Evolutionary conservation across 192 early-diverging fungal genomes (phyloP), one percentile per base, ranked within the genome.

Genomic region (Glomus cerebriforme): DNA sequence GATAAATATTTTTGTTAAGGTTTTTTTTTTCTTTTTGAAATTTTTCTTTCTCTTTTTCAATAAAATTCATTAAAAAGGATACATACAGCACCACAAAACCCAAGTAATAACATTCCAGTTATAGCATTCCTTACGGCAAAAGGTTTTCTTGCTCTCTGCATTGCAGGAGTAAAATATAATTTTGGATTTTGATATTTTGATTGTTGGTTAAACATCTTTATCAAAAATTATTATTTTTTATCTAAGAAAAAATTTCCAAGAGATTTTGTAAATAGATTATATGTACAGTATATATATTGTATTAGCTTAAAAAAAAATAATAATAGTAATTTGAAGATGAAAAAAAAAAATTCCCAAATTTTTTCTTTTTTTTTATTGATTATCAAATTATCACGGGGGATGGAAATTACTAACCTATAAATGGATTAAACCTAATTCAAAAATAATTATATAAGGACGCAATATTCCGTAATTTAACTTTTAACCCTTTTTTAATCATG

Each of bases 31-130:
- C 39, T 43, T 43, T 10, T 12, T 43, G 12, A 43, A 34, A 7
- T 59, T 17, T 24, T 59, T 2, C 0, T n/a, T n/a, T n/a, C 15
- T 13, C 17, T 63, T 27, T 63, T 7, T 10, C 8, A 27, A 27
- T 12, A 17, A 70, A 26, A 29, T 22, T 19, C 31, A n/a, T 29
- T 17, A 39, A 43, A 29, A 79, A 45, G 64, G 71, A 80, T 87
- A 90, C 89, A 90, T 62, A 90, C 86, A 49, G 83, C 81, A 7
- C 78, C 83, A 68, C 81, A 83, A 77, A 90, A 90, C 39, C 81
- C 81, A 37, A 88, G 79, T n/a, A 90, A 77, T 59, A 80, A 83
- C 62, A 78, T 80, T 24, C 87, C 83, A 29, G 88, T 89, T 34
- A 88, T 17, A 4, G 84, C 59, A 75, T 90, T 90, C 45, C 86